phyloP scores from a whole-genome alignment of 176 grass and related monocot genomes.

The Triticum dicoccoides region DNA sequence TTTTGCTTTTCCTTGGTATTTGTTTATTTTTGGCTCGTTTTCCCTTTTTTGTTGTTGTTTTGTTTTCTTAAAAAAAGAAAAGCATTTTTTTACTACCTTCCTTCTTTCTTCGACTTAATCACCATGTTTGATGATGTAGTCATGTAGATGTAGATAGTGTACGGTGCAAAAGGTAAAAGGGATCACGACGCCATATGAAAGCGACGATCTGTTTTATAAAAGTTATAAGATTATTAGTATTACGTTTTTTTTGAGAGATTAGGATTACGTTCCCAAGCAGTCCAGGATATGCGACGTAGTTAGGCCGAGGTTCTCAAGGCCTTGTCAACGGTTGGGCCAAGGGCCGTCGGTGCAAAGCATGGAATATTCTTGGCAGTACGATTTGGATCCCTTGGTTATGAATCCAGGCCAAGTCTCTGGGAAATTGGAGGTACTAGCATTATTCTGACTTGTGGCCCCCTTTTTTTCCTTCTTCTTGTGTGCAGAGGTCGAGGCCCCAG shows the following conservation, averaged over 20 bases:
- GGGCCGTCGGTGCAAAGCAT: neutral
- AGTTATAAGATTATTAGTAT: no score
- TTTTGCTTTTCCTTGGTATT: neutral
- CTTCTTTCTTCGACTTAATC: neutral
- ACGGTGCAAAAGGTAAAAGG: neutral
- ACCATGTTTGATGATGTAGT: neutral
- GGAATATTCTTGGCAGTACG: neutral
- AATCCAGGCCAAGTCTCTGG: neutral
- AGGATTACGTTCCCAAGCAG: neutral
- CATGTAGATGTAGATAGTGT: neutral
- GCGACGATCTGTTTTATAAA: neutral
- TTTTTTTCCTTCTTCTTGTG: neutral
- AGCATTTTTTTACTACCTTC: neutral
- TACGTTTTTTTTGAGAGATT: neutral
- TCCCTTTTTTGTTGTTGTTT: neutral
- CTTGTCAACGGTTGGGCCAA: neutral
- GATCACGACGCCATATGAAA: neutral
- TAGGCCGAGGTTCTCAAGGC: neutral
- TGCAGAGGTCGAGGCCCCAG: slow-evolving; percentile 51
- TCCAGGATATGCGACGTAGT: neutral
- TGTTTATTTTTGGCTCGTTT: neutral
- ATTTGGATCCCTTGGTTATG: neutral
- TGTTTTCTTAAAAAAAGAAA: neutral
- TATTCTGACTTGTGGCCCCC: slow-evolving; percentile 32
- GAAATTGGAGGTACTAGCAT: neutral